Base-by-base conservation (phyloP, 352 stramenopile genomes). In the Bremia lactucae region DNA sequence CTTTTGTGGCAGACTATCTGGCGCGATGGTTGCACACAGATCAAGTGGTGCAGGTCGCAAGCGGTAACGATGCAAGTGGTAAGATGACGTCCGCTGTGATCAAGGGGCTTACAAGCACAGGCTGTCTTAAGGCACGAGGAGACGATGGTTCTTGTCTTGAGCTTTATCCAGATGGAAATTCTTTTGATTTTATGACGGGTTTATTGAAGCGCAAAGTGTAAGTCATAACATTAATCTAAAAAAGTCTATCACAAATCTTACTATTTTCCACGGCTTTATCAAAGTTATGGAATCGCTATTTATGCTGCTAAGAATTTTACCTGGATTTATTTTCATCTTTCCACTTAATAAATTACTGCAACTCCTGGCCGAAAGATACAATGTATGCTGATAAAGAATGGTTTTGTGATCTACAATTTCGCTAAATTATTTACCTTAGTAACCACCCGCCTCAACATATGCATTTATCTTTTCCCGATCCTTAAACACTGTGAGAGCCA, bases 91-190 rank as follows among this genome's bases (percentile, higher is more conserved):
- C 60, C 7, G 77, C 71, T 39, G 55, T 81, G 19, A 85, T 89
- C 59, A 87, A 88, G 58, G 79, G 77, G 4, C 72, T 90, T 14
- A 85, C 78, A 10, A 53, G 45, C 20, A 90, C 76, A 6, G 83
- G 82, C 10, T 92, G 83, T 22, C 69, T 95, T 9, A 49, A 90
- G 23, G 82, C 83, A 21, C 38, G 49, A 5, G 75, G 80, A 29
- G 60, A 66, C 14, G 53, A 75, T 16, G 76, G 79, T 21, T 64
- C 77, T 10, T 62, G 63, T 19, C 72, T 93, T 9, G 83, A 94
- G 52, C 55, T 95, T 18, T 95, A 93, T 52, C 83, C 83, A 10
- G 83, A 95, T 41, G 83, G 79, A 50, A 93, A 94, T 48, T 93
- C 79, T 42, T 86, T 95, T 34, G 82, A 95, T 56, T 92, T 95